Percentiles rank a stretch among this genome's conserved stretches.
Conservation (phyloP, 2,329 filamentous ascomycete species). For the Aspergillus fumigatus region DNA sequence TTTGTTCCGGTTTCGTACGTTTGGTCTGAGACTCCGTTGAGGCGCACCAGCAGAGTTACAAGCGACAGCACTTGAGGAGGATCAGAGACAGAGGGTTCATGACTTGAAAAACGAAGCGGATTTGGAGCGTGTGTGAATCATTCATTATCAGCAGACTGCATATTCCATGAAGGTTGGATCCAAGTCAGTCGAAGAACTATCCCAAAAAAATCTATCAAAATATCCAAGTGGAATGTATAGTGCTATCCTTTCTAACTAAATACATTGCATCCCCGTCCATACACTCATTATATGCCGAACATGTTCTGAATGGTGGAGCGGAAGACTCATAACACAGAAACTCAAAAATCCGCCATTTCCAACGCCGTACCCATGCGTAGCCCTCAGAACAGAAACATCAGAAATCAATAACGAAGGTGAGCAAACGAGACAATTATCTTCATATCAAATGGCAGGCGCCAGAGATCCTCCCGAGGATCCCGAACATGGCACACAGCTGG, state of each 20-base stretch:
- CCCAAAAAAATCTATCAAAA: neutral
- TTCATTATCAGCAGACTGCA: neutral
- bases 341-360: conserved; percentile 12
- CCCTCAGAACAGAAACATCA: conserved; percentile 23
- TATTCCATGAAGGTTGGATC: neutral
- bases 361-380: conserved; percentile 35
- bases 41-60: neutral
- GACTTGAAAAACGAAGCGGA: neutral
- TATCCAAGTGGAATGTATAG: conserved; percentile 19
- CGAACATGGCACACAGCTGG: conserved; percentile 8
- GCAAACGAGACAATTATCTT: conserved; percentile 23
- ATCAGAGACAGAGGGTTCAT: neutral
- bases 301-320: conserved; percentile 5
- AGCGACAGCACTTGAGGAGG: neutral
- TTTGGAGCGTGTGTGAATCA: neutral
- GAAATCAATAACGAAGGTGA: conserved; percentile 14
- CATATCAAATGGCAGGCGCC: conserved; percentile 17
- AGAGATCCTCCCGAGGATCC: conserved; percentile 1
- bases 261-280: conserved; percentile 14
- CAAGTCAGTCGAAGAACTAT: neutral
- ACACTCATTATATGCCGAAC: conserved; percentile 5
- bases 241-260: conserved; percentile 18
- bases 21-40: neutral
- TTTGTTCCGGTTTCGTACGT: neutral
- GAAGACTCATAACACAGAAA: conserved; percentile 6